Evolutionary conservation across 1,139 yeast species (phyloP), one percentile per base, ranked within the genome.

Genomic region (Pichia sp.): DNA sequence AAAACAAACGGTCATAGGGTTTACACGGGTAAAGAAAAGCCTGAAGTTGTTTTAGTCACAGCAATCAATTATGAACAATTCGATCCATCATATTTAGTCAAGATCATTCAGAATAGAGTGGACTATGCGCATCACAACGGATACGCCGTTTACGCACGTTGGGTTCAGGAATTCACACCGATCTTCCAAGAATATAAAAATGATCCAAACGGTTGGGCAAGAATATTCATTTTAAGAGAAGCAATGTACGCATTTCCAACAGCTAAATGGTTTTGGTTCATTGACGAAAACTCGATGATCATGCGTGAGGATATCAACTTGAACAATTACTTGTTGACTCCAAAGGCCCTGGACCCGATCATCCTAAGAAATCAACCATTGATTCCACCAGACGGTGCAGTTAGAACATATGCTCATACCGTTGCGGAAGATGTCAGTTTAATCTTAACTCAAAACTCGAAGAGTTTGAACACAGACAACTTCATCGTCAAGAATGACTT

Each of bases 201-300:
- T 52, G 68, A 74, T 52, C 22, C 45, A 3, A 66, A 69, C 35
- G 76, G 75, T 50, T 85, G 94, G 93, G 74, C 79, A 20, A 76
- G 82, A 55, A 58, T 83, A 34, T 73, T 75, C 50, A 66, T 80
- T 36, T 62, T 85, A 62, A 75, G 94, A 54, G 91, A 91, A 14
- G 96, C 96, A 9, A 79, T 88, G 83, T 79, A 79, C 65, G 91
- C 95, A 0, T 87, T 88, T 69, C 96, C 96, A 1, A 70, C 81
- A 38, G 84, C 96, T 8, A 79, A 85, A 60, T 85, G 88, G 75
- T 83, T 88, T 58, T 85, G 96, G 90, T 90, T 81, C 60, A 62
- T 90, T 41, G 96, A 86, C 62, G 83, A 88, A 60, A 83, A 83
- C 58, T 78, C 88, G 0, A 65, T 86, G 46, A 79, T 90, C 48